phyloP scores from a whole-genome alignment of 2,329 filamentous ascomycete genomes.

The Colletotrichum salicis region DNA sequence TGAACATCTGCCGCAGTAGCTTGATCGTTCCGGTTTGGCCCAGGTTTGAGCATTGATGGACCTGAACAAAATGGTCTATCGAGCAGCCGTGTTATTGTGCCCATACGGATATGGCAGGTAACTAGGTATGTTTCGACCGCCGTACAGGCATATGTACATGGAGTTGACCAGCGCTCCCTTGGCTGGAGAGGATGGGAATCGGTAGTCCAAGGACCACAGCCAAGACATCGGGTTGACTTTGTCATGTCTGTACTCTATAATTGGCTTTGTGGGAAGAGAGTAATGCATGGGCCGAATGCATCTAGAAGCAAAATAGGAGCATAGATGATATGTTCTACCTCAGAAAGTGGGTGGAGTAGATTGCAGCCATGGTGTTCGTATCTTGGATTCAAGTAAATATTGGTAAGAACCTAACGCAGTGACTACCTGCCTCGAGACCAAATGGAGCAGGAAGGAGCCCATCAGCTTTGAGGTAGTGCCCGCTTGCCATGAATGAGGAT shows the following conservation, averaged over 20 bases:
- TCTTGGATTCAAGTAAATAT: no score
- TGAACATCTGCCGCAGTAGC: neutral
- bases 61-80: neutral
- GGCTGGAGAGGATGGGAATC: neutral
- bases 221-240: conserved; percentile 16
- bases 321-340: conserved; percentile 18
- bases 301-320: conserved; percentile 30
- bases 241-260: conserved; percentile 9
- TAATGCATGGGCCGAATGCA: conserved; percentile 14
- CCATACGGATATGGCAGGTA: neutral
- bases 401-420: no score
- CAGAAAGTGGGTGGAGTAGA: neutral
- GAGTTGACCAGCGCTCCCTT: neutral
- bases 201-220: neutral
- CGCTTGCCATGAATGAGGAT: neutral
- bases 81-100: neutral
- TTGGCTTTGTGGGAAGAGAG: neutral
- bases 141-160: neutral
- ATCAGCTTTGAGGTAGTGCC: no score
- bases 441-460: no score
- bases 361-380: neutral
- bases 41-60: conserved; percentile 9
- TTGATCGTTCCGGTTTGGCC: conserved; percentile 9
- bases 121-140: neutral
- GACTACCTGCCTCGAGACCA: no score